Conservation (phyloP, 805 yeast species). For the Helenozyma baotianmanensis region DNA sequence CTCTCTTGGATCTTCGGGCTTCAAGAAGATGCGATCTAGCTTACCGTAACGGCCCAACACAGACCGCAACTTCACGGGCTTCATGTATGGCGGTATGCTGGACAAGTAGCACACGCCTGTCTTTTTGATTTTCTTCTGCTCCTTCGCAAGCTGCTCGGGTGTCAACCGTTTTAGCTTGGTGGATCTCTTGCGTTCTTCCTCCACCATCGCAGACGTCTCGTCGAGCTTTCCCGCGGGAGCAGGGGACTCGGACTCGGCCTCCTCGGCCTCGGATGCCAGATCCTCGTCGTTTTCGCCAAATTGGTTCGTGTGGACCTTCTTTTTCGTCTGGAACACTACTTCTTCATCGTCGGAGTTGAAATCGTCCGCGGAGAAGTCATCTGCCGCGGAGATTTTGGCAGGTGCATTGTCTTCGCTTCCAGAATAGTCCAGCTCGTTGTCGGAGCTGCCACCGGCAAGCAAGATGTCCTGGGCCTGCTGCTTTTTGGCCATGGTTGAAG, state of each 20-base stretch:
- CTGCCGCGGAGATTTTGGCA: background rate
- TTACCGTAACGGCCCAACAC: conserved; percentile 78
- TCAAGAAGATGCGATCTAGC: conserved; percentile 79
- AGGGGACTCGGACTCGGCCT: background rate
- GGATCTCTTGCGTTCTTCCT: conserved; percentile 14
- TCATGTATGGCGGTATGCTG: conserved; percentile 93
- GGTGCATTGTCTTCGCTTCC: too few species aligned
- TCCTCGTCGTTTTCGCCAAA: conserved; percentile 1
- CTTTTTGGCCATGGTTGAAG: conserved; percentile 7
- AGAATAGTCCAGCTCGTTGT: background rate
- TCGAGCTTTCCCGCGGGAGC: conserved; percentile 3
- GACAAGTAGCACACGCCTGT: conserved; percentile 95
- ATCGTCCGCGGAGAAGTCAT: conserved; percentile 10
- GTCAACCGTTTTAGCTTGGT: conserved; percentile 51
- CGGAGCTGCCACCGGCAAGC: conserved; percentile 2
- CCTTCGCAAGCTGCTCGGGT: conserved; percentile 50
- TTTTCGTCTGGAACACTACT: conserved; percentile 11
- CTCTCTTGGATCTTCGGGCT: conserved; percentile 72
- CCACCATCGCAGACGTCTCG: conserved; percentile 13
- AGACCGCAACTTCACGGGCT: conserved; percentile 84
- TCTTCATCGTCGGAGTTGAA: conserved; percentile 13
- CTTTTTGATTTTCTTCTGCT: conserved; percentile 52
- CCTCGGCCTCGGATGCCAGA: conserved; percentile 2
- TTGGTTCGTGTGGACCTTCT: conserved; percentile 2
- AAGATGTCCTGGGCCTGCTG: conserved; percentile 3